Evolutionary conservation across 2,329 filamentous ascomycete genomes (phyloP).

Genomic region (Fusarium succisae): DNA sequence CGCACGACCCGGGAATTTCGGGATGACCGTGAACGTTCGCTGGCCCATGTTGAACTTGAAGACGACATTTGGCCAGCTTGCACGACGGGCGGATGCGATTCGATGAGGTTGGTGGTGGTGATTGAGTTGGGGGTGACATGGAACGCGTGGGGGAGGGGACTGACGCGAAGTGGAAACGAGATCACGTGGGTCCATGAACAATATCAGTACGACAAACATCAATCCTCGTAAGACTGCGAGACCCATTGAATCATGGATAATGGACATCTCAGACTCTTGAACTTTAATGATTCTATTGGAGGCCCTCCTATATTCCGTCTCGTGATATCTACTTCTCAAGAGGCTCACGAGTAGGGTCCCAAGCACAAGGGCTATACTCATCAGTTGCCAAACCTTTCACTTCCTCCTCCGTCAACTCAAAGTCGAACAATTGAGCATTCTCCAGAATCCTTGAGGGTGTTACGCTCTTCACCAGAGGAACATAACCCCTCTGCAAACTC

Average conservation of each 20-base stretch:
- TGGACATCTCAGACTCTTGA: no score
- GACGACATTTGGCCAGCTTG: constrained; percentile 27
- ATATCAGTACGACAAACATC: background rate
- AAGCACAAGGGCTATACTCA: constrained; percentile 64
- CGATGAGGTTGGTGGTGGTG: background rate
- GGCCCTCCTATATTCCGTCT: background rate
- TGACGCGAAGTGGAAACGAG: constrained; percentile 40
- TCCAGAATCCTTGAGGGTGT: constrained; percentile 71
- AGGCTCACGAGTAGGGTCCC: constrained; percentile 63
- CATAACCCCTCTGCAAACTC: constrained; percentile 80
- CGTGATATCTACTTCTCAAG: constrained; percentile 50
- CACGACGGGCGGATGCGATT: background rate
- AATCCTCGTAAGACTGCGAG: background rate
- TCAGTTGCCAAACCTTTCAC: constrained; percentile 59
- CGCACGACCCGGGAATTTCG: constrained; percentile 42
- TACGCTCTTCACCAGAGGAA: constrained; percentile 79
- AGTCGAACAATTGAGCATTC: constrained; percentile 67
- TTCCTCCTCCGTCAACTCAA: constrained; percentile 64
- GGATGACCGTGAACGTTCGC: constrained; percentile 57
- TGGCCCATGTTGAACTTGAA: constrained; percentile 48
- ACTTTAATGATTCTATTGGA: background rate
- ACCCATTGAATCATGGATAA: background rate
- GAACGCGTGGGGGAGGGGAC: constrained; percentile 19
- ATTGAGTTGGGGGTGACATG: background rate
- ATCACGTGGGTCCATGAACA: constrained; percentile 38